Percentiles rank a stretch among this genome's conserved stretches.
Conservation (phyloP, 106 monocot species). For the Dioscorea zingiberensis region DNA sequence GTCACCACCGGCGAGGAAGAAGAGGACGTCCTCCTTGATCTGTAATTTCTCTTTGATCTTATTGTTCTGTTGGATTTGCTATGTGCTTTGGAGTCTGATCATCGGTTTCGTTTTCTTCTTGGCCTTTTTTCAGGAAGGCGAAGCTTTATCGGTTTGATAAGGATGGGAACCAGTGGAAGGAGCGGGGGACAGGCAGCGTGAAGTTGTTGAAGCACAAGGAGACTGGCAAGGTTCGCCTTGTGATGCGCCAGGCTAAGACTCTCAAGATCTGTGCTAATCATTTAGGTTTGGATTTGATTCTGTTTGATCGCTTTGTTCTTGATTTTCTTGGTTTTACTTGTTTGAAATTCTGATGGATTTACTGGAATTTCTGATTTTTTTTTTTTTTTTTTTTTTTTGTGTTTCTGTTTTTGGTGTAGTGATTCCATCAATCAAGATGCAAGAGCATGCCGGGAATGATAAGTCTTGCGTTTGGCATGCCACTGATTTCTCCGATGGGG, state of each 20-base stretch:
- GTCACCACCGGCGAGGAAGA: slow-evolving; percentile 93
- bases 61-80: not conserved
- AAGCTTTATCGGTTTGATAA: slow-evolving; percentile 94
- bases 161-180: slow-evolving; percentile 97
- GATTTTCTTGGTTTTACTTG: not conserved
- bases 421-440: slow-evolving; percentile 53
- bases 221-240: slow-evolving; percentile 71
- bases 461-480: slow-evolving; percentile 98
- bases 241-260: slow-evolving; percentile 92
- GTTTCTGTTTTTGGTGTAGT: slow-evolving; percentile 31
- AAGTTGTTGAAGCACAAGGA: slow-evolving; percentile 86
- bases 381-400: not conserved
- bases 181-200: slow-evolving; percentile 77
- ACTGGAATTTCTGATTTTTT: not conserved
- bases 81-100: not conserved
- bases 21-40: slow-evolving; percentile 71
- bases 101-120: not conserved
- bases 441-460: slow-evolving; percentile 87
- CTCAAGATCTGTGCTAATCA: slow-evolving; percentile 99
- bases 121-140: slow-evolving; percentile 52
- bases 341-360: not conserved
- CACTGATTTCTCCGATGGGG: slow-evolving; percentile 89
- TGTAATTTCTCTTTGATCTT: slow-evolving; percentile 22
- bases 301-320: too few relatives aligned
- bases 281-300: slow-evolving; percentile 24